Percentiles rank a stretch among this genome's conserved stretches.
Evolutionary conservation across 1,284 basidiomycete species (phyloP).

Genomic region (Jaminaea rosea): DNA sequence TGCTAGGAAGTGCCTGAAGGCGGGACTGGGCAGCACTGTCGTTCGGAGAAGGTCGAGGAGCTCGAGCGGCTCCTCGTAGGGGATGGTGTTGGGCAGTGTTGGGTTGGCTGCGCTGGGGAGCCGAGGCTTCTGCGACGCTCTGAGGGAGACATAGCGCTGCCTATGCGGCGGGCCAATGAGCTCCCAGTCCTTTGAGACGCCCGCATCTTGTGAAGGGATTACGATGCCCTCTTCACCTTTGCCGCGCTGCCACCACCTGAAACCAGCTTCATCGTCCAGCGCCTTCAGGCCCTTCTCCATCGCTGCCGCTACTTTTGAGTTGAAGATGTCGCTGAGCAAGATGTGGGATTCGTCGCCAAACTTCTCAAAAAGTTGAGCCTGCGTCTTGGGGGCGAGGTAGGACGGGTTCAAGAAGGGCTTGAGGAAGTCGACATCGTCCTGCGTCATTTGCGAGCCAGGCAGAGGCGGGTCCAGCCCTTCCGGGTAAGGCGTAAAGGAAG

Average conservation of each 20-base stretch:
- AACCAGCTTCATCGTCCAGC: slow-evolving; percentile 59
- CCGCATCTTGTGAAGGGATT: slow-evolving; percentile 25
- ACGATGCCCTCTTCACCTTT: slow-evolving; percentile 18
- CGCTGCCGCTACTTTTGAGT: slow-evolving; percentile 32
- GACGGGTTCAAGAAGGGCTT: slow-evolving; percentile 73
- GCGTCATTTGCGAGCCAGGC: slow-evolving; percentile 33
- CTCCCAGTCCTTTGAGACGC: slow-evolving; percentile 53
- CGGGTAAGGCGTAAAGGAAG: slow-evolving; percentile 54
- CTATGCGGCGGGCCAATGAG: slow-evolving; percentile 84
- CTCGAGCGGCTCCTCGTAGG: slow-evolving; percentile 12
- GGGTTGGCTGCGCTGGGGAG: slow-evolving; percentile 8
- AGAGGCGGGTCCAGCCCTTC: slow-evolving; percentile 23
- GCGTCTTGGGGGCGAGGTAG: slow-evolving; percentile 73
- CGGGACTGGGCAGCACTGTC: slow-evolving; percentile 60
- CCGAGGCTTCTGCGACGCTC: no score
- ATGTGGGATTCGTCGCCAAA: slow-evolving; percentile 83
- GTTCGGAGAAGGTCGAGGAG: slow-evolving; percentile 31
- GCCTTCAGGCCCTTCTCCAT: slow-evolving; percentile 27
- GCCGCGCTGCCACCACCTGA: slow-evolving; percentile 36
- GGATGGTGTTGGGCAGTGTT: slow-evolving; percentile 54
- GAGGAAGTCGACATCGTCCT: slow-evolving; percentile 40
- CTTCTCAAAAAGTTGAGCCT: slow-evolving; percentile 68
- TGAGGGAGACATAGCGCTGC: slow-evolving; percentile 60
- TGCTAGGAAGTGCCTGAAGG: slow-evolving; percentile 84
- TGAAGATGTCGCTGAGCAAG: slow-evolving; percentile 51